Conservation (phyloP, 1,284 basidiomycete genomes). For the Malassezia equina region DNA sequence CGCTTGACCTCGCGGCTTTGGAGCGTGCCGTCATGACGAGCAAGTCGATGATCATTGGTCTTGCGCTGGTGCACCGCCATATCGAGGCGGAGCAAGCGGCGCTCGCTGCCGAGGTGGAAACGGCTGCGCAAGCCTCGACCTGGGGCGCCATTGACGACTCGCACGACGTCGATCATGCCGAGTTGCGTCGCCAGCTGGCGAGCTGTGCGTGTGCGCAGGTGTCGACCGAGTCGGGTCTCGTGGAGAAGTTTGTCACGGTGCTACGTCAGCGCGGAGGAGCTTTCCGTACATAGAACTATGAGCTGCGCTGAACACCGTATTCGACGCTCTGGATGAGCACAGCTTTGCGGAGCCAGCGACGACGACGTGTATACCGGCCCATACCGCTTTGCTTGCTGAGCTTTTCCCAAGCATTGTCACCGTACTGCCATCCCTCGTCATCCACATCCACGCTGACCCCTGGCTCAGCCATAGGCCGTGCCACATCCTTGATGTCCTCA, state of each 20-base stretch:
- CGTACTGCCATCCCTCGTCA: constrained; percentile 81
- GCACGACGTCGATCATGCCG: constrained; percentile 72
- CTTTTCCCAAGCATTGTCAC: constrained; percentile 90
- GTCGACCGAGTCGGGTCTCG: constrained; percentile 9
- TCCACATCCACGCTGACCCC: constrained; percentile 56
- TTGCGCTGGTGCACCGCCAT: constrained; percentile 69
- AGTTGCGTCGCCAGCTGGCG: constrained; percentile 71
- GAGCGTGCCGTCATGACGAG: constrained; percentile 80
- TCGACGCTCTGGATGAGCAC: constrained; percentile 46
- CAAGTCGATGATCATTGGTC: constrained; percentile 79
- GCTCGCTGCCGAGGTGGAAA: constrained; percentile 78
- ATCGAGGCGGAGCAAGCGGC: constrained; percentile 68
- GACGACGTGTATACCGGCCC: constrained; percentile 55
- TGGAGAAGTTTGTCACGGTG: constrained; percentile 9
- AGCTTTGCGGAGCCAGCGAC: constrained; percentile 49
- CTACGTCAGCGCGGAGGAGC: constrained; percentile 1
- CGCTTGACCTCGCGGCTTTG: constrained; percentile 56
- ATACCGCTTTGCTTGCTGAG: constrained; percentile 66
- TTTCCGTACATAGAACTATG: constrained; percentile 6
- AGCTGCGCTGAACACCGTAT: constrained; percentile 20
- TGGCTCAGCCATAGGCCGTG: background rate
- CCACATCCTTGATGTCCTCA: constrained; percentile 1
- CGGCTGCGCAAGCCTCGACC: constrained; percentile 80
- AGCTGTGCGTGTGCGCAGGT: constrained; percentile 26
- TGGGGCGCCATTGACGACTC: constrained; percentile 98